Percentiles rank a stretch among this genome's conserved stretches.
phyloP scores from a whole-genome alignment of 805 yeast genomes.

The Saccharomycopsis sp. region DNA sequence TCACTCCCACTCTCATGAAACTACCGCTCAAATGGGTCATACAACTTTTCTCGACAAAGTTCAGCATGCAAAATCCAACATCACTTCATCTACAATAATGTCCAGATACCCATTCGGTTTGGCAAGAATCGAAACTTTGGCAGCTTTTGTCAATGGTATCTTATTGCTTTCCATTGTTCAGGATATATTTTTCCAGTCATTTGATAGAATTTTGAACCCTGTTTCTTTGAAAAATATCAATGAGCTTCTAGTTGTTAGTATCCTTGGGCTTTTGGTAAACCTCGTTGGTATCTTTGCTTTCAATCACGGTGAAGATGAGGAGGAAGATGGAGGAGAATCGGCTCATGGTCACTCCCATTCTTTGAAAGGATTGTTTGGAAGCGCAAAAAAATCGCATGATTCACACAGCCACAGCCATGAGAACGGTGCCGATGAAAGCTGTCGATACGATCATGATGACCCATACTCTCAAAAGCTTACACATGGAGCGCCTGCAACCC shows the following conservation, averaged over 20 bases:
- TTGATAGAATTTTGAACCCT: slow-evolving; percentile 73
- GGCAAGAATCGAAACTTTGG: slow-evolving; percentile 75
- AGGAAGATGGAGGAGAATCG: slow-evolving; percentile 31
- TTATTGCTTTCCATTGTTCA: slow-evolving; percentile 79
- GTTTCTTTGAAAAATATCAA: slow-evolving; percentile 68
- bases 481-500: slow-evolving; percentile 3
- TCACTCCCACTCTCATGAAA: slow-evolving; percentile 1
- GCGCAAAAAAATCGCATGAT: slow-evolving; percentile 12
- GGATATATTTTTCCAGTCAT: slow-evolving; percentile 79
- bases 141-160: slow-evolving; percentile 94
- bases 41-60: slow-evolving; percentile 4
- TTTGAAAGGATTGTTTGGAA: slow-evolving; percentile 14
- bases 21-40: slow-evolving; percentile 7
- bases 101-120: slow-evolving; percentile 82
- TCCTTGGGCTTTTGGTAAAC: slow-evolving; percentile 79
- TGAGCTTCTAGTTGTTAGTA: slow-evolving; percentile 77
- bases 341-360: slow-evolving; percentile 38
- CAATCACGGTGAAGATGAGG: slow-evolving; percentile 66
- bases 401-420: slow-evolving; percentile 23
- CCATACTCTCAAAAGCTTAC: slow-evolving; percentile 13
- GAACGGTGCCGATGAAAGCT: slow-evolving; percentile 19
- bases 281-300: slow-evolving; percentile 91
- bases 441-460: slow-evolving; percentile 19
- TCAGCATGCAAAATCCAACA: slow-evolving; percentile 1
- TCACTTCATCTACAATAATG: slow-evolving; percentile 32